Evolutionary conservation across 2,329 filamentous ascomycete species (phyloP).

Genomic region (Fusarium verticillioides): DNA sequence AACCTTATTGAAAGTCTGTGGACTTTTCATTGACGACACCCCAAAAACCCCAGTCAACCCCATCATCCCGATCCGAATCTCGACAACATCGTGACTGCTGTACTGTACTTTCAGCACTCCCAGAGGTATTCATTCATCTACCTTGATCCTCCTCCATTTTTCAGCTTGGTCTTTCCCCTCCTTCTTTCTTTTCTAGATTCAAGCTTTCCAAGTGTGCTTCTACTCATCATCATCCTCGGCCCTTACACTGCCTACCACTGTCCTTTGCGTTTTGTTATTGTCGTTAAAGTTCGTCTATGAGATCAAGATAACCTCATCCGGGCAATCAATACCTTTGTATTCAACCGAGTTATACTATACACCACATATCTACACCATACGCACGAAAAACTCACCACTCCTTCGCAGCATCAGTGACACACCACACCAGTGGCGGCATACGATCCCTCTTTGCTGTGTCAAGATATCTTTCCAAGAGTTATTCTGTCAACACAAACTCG

Average conservation of each 20-base stretch:
- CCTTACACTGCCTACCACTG: background rate
- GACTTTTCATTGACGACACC: constrained; percentile 40
- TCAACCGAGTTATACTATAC: background rate
- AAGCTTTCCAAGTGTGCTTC: constrained; percentile 2
- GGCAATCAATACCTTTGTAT: background rate
- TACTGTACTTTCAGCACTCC: constrained; percentile 18
- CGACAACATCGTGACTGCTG: constrained; percentile 39
- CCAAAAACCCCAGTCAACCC: constrained; percentile 35
- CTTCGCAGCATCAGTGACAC: background rate
- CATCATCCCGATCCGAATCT: constrained; percentile 39
- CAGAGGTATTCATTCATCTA: constrained; percentile 34
- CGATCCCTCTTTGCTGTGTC: constrained; percentile 11
- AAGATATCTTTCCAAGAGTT: constrained; percentile 27
- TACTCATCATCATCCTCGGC: background rate
- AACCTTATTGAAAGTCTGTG: constrained; percentile 44
- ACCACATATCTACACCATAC: constrained; percentile 8
- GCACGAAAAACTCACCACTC: constrained; percentile 22
- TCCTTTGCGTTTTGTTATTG: constrained; percentile 2
- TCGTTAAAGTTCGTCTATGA: constrained; percentile 26
- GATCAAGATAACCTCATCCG: constrained; percentile 7
- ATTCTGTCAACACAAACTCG: constrained; percentile 8
- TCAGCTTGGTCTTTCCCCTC: constrained; percentile 13
- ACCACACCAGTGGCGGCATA: constrained; percentile 7
- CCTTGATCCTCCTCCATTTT: constrained; percentile 31
- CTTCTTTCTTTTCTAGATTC: constrained; percentile 14